phyloP scores from a whole-genome alignment of 495 filamentous ascomycete species.

The Aspergillus ellipticus region DNA sequence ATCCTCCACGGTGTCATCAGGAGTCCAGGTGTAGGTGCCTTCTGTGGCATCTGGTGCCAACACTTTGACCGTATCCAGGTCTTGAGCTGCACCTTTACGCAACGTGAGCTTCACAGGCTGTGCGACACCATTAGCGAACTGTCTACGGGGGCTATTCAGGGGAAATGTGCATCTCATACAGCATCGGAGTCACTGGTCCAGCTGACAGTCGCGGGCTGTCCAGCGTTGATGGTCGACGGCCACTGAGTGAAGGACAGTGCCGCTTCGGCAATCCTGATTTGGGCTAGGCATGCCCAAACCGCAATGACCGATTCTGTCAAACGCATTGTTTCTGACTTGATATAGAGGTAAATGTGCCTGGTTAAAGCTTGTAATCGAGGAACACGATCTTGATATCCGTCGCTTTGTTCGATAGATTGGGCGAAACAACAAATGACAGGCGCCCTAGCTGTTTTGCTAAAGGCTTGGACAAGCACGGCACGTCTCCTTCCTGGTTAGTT shows the following conservation, averaged over 20 bases:
- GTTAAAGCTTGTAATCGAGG: no score
- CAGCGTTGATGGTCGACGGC: constrained; percentile 37
- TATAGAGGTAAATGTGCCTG: no score
- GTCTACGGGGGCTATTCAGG: neutral
- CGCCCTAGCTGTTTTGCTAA: neutral
- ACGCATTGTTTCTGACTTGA: constrained; percentile 22
- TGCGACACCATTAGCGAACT: neutral
- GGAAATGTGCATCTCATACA: constrained; percentile 19
- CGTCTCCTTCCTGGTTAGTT: neutral
- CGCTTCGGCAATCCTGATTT: constrained; percentile 27
- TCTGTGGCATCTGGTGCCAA: constrained; percentile 34
- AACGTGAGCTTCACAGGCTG: constrained; percentile 44
- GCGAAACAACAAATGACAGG: constrained; percentile 3
- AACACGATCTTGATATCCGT: neutral
- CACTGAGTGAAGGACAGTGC: constrained; percentile 41
- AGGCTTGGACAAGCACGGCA: neutral
- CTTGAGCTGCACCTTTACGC: constrained; percentile 34
- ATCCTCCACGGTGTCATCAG: constrained; percentile 31
- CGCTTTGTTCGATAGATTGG: no score
- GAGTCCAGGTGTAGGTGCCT: constrained; percentile 41
- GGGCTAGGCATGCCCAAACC: constrained; percentile 27
- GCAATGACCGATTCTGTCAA: constrained; percentile 31
- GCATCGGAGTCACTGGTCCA: constrained; percentile 38
- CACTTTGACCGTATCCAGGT: constrained; percentile 39
- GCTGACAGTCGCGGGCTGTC: constrained; percentile 35